Evolutionary conservation across 768 basidiomycete species (phyloP), one percentile per base, ranked within the genome.

Genomic region (Tephrocybe sp.): DNA sequence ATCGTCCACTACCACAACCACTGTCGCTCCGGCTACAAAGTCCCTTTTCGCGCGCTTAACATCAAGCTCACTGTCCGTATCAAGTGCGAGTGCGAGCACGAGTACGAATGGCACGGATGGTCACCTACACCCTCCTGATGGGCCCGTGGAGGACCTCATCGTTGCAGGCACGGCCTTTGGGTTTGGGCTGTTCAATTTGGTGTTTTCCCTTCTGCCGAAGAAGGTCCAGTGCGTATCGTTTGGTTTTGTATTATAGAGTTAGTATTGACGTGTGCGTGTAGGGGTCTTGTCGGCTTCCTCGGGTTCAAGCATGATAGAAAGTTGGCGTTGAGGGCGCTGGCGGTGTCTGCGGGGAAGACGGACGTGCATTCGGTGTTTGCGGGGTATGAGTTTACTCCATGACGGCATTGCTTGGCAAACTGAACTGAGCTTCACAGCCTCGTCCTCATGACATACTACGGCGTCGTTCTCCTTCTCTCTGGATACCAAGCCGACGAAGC

Each of bases 401-500:
- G n/a, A 2, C 21, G n/a, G n/a, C n/a, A n/a, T n/a, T n/a, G n/a
- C n/a, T n/a, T n/a, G n/a, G n/a, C n/a, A n/a, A n/a, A n/a, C n/a
- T n/a, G n/a, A n/a, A n/a, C n/a, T n/a, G n/a, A n/a, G n/a, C n/a
- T n/a, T n/a, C n/a, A 36, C 40, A 87, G 86, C 12, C 69, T 92
- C n/a, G 79, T 87, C 0, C 66, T 92, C 7, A 91, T 92, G 87
- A 86, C 87, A 3, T 91, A 90, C 60, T 73, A 87, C 45, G 86
- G 89, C 22, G 76, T 84, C 43, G 79, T 90, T 4, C 73, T 91
- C 2, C 76, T 87, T 0, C 61, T 88, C 25, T 73, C 84, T 5
- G 89, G 89, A 1, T 92, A 83, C 56, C 89, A 88, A 60, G 87
- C 88, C 1, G 81, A 92, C 52, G 86, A 86, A 60, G 69, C 70